Conservation (phyloP, 2,329 filamentous ascomycete species). For the Coleophoma eucalyptorum region DNA sequence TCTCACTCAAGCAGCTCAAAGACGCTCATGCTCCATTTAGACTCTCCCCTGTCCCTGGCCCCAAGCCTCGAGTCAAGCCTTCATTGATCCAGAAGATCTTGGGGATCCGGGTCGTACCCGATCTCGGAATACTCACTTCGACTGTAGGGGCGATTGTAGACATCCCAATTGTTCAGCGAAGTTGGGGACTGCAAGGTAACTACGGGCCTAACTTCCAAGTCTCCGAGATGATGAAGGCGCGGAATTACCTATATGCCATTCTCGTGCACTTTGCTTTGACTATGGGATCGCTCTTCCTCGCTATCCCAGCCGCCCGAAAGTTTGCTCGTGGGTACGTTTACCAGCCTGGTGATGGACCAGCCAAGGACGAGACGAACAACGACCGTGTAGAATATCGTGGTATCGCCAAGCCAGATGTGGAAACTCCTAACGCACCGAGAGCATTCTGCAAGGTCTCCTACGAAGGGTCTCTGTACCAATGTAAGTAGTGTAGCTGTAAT, state of each 20-base stretch:
- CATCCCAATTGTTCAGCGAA: constrained; percentile 51
- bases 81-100: constrained; percentile 42
- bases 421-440: constrained; percentile 27
- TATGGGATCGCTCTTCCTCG: constrained; percentile 35
- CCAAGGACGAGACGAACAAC: constrained; percentile 47
- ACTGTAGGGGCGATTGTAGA: constrained; percentile 48
- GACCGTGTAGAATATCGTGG: constrained; percentile 62
- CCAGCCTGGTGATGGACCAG: constrained; percentile 52
- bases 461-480: constrained; percentile 60
- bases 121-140: constrained; percentile 52
- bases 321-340: constrained; percentile 40
- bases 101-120: constrained; percentile 43
- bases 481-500: constrained; percentile 36
- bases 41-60: constrained; percentile 48
- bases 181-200: constrained; percentile 53
- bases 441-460: constrained; percentile 53
- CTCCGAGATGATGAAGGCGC: constrained; percentile 47
- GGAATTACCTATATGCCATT: constrained; percentile 46
- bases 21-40: constrained; percentile 47
- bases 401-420: constrained; percentile 56
- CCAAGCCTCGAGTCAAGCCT: constrained; percentile 23
- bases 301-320: constrained; percentile 31
- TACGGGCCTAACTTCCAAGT: constrained; percentile 63
- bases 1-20: constrained; percentile 42
- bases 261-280: constrained; percentile 44